Percentiles rank a stretch among this genome's conserved stretches.
These are phyloP conservation scores for Plasmodium yoelii DNA, from an alignment of 169 alveolate genomes.

Conservation along the genomic window DNA sequence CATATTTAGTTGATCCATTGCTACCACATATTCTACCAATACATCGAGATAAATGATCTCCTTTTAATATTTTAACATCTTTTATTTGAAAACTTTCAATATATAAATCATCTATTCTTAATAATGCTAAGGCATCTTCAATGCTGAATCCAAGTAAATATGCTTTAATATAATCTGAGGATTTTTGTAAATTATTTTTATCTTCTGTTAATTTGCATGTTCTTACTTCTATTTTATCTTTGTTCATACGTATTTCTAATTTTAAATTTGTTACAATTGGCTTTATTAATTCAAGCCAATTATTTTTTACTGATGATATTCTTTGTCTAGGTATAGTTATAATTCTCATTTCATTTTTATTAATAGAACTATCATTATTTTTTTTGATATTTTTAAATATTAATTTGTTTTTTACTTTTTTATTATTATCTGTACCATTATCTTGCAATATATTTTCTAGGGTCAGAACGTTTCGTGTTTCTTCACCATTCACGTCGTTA, in stretches of 20 bases:
- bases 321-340: conserved; percentile 82
- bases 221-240: conserved; percentile 67
- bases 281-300: conserved; percentile 66
- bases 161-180: conserved; percentile 97
- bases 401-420: conserved; percentile 43
- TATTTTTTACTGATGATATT: conserved; percentile 77
- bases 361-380: conserved; percentile 11
- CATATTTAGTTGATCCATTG: conserved; percentile 99
- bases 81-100: conserved; percentile 97
- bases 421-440: conserved; percentile 27
- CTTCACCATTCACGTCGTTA: conserved; percentile 2
- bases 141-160: conserved; percentile 98
- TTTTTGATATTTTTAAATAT: conserved; percentile 25
- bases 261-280: conserved; percentile 73
- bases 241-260: conserved; percentile 77
- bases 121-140: conserved; percentile 98
- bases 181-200: conserved; percentile 91
- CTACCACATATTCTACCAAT: conserved; percentile 99
- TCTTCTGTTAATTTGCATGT: conserved; percentile 64
- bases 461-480: conserved; percentile 45
- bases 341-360: conserved; percentile 78
- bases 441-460: conserved; percentile 36
- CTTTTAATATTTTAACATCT: conserved; percentile 98
- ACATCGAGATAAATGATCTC: conserved; percentile 98
- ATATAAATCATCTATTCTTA: conserved; percentile 98